Evolutionary conservation across 192 early-diverging fungal genomes (phyloP), one percentile per base, ranked within the genome.

Genomic region (Coemansia sp.): DNA sequence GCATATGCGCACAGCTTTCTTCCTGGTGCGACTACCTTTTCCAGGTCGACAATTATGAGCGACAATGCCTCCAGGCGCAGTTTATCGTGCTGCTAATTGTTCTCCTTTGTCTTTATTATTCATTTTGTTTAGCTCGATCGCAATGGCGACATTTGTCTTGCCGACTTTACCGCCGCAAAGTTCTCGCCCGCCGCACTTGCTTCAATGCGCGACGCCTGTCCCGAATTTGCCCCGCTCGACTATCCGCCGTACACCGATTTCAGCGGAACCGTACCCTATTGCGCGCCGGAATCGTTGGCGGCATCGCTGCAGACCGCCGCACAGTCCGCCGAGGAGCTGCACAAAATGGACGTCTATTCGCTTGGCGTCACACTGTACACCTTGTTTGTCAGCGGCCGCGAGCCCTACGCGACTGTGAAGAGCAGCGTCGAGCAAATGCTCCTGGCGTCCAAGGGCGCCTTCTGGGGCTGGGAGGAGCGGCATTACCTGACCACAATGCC

Each of bases 371-470:
- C 85, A 0, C 70, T 88, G 29, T 88, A 83, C 60, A 74, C 86
- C 25, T 69, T 85, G 45, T 85, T 85, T 66, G 67, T 88, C 57
- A 81, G 79, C 38, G 87, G 83, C 0, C 74, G 75, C 22, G 85
- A 87, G 52, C 87, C 87, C 0, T 88, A 84, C 58, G 75, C 81
- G 56, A 78, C 76, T 17, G 70, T 85, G 14, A 84, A 84, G 58
- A 85, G 79, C 54, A 67, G 76, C n/a, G 75, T 87, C 10, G 87
- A 88, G 72, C 84, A 87, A 73, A 82, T 88, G 69, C 79, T 86
- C 17, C 67, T 83, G 62, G 83, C 86, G 20, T 72, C 77, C 10
- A 86, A 81, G 61, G 87, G 87, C 43, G 87, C 85, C 6, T 88
- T 88, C 59, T 88, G 87, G 87, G 72, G 79, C 20, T 86, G 81